Percentiles rank a stretch among this genome's conserved stretches.
Evolutionary conservation across 768 basidiomycete genomes (phyloP).

Genomic region (Dacryopinax spathularia): DNA sequence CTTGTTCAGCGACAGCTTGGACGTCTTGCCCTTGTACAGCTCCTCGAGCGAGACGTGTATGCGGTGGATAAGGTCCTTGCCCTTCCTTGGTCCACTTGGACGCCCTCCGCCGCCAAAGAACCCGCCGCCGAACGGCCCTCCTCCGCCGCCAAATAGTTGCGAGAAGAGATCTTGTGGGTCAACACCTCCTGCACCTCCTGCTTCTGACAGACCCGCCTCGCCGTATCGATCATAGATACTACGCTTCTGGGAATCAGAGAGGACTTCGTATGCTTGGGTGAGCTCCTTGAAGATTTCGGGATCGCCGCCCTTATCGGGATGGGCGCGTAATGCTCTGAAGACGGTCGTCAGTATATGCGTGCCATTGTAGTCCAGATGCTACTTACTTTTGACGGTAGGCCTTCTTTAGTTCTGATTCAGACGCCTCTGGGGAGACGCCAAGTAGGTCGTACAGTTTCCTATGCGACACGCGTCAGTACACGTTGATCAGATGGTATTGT

Average conservation of each 20-base stretch:
- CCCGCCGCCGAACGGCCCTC: slow-evolving; percentile 37
- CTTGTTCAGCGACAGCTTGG: slow-evolving; percentile 90
- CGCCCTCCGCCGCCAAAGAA: slow-evolving; percentile 44
- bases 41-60: slow-evolving; percentile 95
- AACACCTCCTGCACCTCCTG: slow-evolving; percentile 88
- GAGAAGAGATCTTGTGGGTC: slow-evolving; percentile 98
- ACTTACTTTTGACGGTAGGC: slow-evolving; percentile 84
- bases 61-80: slow-evolving; percentile 95
- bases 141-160: slow-evolving; percentile 71
- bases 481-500: background rate
- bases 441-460: slow-evolving; percentile 91
- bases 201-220: slow-evolving; percentile 77
- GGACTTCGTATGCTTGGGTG: slow-evolving; percentile 89
- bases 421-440: slow-evolving; percentile 63
- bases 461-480: slow-evolving; percentile 6
- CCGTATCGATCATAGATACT: slow-evolving; percentile 77
- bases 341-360: slow-evolving; percentile 7
- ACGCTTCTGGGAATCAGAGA: slow-evolving; percentile 77
- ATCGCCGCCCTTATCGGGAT: slow-evolving; percentile 91
- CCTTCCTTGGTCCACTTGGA: slow-evolving; percentile 62
- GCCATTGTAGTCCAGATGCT: background rate
- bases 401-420: slow-evolving; percentile 80
- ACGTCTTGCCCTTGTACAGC: slow-evolving; percentile 96
- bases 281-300: slow-evolving; percentile 96
- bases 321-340: slow-evolving; percentile 60